These are phyloP conservation scores for Capsicum baccatum DNA, from an alignment of 257 asterid genomes.

Conservation along the genomic window DNA sequence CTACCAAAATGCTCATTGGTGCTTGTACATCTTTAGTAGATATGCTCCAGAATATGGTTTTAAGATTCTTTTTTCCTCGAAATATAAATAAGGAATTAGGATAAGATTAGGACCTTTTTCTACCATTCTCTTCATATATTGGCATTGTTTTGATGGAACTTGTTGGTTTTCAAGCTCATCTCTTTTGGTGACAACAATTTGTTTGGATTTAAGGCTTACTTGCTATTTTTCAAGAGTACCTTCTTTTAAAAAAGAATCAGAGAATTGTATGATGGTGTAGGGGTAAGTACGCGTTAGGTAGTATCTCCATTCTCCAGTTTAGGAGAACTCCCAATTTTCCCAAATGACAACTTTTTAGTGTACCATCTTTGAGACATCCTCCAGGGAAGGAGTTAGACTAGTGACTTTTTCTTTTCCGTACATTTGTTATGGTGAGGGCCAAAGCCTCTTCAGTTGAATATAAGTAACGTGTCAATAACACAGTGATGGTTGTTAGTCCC, in stretches of 20 bases:
- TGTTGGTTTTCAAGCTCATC: constrained; percentile 3
- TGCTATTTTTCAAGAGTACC: neutral
- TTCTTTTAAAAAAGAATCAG: neutral
- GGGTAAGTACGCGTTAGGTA: neutral
- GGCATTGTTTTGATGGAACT: neutral
- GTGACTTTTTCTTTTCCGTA: neutral
- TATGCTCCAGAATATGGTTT: neutral
- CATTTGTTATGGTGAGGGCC: neutral
- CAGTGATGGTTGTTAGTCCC: neutral
- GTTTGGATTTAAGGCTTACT: neutral
- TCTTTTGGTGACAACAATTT: neutral
- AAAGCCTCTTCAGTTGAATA: neutral
- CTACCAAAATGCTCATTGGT: neutral
- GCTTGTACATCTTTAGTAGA: neutral
- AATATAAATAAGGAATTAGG: neutral
- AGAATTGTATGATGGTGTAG: neutral
- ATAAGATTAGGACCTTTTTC: neutral
- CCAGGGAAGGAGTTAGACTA: constrained; percentile 7
- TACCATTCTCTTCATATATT: neutral
- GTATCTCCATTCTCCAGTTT: constrained; percentile 20
- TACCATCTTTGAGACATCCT: constrained; percentile 1
- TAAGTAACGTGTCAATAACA: neutral
- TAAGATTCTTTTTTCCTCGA: neutral
- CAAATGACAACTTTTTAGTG: neutral
- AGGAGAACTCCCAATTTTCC: neutral